A percentile compares a stretch with the other conserved stretches of the same genome.
These are phyloP conservation scores for Dissophora globulifera DNA, from an alignment of 192 early-diverging fungal species.

Conservation along the genomic window DNA sequence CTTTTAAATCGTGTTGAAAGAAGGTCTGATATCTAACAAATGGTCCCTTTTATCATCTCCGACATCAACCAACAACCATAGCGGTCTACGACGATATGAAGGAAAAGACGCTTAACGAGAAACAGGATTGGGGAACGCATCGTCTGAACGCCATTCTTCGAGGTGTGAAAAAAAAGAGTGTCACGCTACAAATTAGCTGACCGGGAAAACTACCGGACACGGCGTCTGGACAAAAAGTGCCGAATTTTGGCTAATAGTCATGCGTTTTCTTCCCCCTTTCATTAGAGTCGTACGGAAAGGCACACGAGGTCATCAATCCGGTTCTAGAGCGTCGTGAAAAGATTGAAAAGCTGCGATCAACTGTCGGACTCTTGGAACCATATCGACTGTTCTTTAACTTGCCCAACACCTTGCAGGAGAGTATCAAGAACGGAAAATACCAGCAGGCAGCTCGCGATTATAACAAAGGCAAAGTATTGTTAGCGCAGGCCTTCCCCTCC, in stretches of 20 bases:
- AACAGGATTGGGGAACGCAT: constrained; percentile 83
- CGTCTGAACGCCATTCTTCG: constrained; percentile 75
- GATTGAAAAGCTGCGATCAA: constrained; percentile 90
- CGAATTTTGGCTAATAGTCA: too few species aligned
- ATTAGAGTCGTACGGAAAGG: constrained; percentile 69
- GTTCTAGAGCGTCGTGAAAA: constrained; percentile 85
- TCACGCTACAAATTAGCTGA: too few species aligned
- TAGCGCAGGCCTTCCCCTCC: constrained; percentile 44
- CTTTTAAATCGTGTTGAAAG: too few species aligned
- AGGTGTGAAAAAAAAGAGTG: too few species aligned
- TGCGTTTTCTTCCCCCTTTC: background rate
- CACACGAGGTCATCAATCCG: constrained; percentile 87
- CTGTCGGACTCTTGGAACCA: constrained; percentile 90
- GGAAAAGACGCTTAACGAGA: constrained; percentile 80
- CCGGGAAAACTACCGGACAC: too few species aligned
- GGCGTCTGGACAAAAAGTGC: too few species aligned
- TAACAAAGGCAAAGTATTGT: constrained; percentile 86
- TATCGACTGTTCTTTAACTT: constrained; percentile 98
- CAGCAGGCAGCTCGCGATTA: constrained; percentile 95
- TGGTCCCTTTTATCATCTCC: too few species aligned
- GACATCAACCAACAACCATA: too few species aligned
- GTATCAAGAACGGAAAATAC: constrained; percentile 86
- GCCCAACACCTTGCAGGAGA: constrained; percentile 87
- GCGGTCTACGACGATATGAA: constrained; percentile 92
- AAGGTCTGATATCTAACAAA: too few species aligned